phyloP scores from a whole-genome alignment of 352 stramenopile genomes.

The Proteromonas lacertae region DNA sequence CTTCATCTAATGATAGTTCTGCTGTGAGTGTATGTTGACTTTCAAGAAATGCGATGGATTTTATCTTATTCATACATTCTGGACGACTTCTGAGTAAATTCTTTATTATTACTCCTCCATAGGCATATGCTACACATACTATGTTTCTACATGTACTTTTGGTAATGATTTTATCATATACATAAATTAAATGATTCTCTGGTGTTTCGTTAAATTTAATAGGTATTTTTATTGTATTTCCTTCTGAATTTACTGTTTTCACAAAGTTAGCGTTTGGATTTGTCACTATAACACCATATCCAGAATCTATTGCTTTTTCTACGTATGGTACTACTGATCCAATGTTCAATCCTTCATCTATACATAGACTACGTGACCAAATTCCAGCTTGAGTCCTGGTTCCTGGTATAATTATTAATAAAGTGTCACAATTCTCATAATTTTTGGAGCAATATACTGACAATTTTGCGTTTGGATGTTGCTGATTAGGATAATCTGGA shows the following conservation, averaged over 20 bases:
- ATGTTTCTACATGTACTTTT: too few relatives aligned
- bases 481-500: too few relatives aligned
- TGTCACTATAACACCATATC: slow-evolving; percentile 40
- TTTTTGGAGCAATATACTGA: too few relatives aligned
- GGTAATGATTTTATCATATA: slow-evolving; percentile 45
- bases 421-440: too few relatives aligned
- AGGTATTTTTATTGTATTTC: slow-evolving; percentile 26
- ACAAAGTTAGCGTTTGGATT: slow-evolving; percentile 50
- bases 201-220: slow-evolving; percentile 34
- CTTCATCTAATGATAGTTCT: too few relatives aligned
- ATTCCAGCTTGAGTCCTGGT: slow-evolving; percentile 17
- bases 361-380: slow-evolving; percentile 32
- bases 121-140: too few relatives aligned
- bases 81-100: too few relatives aligned
- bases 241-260: slow-evolving; percentile 8
- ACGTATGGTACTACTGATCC: slow-evolving; percentile 49
- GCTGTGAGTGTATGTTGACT: too few relatives aligned
- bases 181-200: slow-evolving; percentile 40
- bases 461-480: too few relatives aligned
- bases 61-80: too few relatives aligned
- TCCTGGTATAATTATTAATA: slow-evolving; percentile 11
- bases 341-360: slow-evolving; percentile 41
- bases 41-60: too few relatives aligned
- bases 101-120: too few relatives aligned
- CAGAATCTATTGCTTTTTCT: slow-evolving; percentile 21